Base-by-base conservation (phyloP, 164 flowering plant genomes). In the Umbilicus rupestris region DNA sequence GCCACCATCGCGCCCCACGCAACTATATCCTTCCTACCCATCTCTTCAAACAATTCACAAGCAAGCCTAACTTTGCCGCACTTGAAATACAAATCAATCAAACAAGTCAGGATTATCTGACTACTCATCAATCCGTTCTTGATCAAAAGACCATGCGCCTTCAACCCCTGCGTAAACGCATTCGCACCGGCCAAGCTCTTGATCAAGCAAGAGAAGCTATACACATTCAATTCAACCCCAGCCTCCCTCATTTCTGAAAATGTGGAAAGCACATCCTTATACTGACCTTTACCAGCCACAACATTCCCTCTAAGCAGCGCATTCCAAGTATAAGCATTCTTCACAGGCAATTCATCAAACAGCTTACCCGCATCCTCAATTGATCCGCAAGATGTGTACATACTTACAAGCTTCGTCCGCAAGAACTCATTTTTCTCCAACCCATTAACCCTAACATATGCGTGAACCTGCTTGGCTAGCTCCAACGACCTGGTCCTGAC, bases 11-110 rank as follows among this genome's bases (percentile, higher is more conserved):
- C 82, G 1, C 98, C 95, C 96, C 96, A 92, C 1, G 78, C 75
- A 37, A 90, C 98, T 47, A 90, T 70, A 78, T 92, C 96, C 62
- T 82, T 81, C 22, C 80, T 82, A 42, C 15, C 37, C 47, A 81
- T 73, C 75, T 90, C 96, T 19, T 84, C 86, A 66, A 90, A 92
- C 46, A 87, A 26, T 14, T n/a, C 66, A n/a, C 75, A 39, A 0
- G 96, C 98, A 20, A 83, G 84, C 78, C 75, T 81, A 68, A 83
- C 47, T 69, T 86, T 92, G 24, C 94, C 84, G 70, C 96, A 92
- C 68, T 92, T 92, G 41, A 83, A 88, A 66, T 90, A 92, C 87
- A 92, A 46, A 73, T 92, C 98, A 46, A 92, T 81, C 82, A 92
- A 82, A 77, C 86, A 69, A 22, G 98, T 88, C 75, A 64, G 68